Conservation (phyloP, 768 basidiomycete species). For the Coprinopsis strossmayeri region DNA sequence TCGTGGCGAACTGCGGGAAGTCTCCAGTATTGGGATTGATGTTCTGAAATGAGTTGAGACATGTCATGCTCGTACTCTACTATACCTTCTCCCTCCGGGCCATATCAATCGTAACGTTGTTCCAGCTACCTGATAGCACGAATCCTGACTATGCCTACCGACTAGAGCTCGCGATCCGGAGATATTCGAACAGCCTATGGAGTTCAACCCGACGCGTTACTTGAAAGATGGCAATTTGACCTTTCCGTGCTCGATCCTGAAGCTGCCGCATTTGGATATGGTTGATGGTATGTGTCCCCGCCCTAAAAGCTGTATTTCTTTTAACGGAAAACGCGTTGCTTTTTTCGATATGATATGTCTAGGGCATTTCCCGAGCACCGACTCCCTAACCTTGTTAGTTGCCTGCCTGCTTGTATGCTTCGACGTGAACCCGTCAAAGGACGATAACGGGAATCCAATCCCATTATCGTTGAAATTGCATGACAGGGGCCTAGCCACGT, state of each 20-base stretch:
- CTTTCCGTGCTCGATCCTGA: conserved; percentile 2
- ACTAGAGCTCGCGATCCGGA: conserved; percentile 15
- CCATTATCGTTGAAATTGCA: no score
- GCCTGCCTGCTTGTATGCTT: conserved; percentile 15
- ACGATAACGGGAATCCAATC: conserved; percentile 8
- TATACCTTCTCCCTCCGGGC: no score
- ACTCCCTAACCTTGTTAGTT: conserved; percentile 11
- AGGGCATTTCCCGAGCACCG: conserved; percentile 13
- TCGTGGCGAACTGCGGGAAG: no score
- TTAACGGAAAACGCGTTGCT: no score
- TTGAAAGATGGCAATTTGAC: conserved; percentile 10
- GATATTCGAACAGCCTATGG: conserved; percentile 6
- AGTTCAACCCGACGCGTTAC: conserved; percentile 14
- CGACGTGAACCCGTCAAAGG: conserved; percentile 18
- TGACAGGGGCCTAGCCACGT: no score
- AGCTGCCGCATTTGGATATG: conserved; percentile 8
- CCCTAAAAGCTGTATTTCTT: no score
- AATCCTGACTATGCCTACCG: no score
- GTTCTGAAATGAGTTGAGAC: no score
- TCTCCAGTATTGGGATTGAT: no score
- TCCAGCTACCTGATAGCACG: no score
- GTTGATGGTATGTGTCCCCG: conserved; percentile 1
- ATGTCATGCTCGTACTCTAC: no score
- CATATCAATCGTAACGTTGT: no score
- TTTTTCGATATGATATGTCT: conserved; percentile 16